Percentiles rank a stretch among this genome's conserved stretches.
Evolutionary conservation across 1,284 basidiomycete species (phyloP).

Genomic region (Farysia itapuensis): DNA sequence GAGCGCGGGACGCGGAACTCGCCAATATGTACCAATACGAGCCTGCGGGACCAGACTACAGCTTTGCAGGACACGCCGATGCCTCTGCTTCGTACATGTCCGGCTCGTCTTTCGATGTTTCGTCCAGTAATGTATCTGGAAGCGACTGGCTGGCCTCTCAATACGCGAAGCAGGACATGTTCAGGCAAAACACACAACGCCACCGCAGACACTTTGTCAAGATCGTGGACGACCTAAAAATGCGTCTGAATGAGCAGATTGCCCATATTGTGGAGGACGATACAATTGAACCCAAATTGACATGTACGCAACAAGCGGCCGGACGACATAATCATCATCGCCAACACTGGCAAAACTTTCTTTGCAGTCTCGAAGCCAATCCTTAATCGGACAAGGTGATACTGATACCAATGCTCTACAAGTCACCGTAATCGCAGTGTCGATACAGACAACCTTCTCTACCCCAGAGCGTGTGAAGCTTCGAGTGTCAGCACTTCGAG

Average conservation of each 20-base stretch:
- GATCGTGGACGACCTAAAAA: conserved; percentile 23
- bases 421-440: too few relatives aligned
- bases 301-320: conserved; percentile 13
- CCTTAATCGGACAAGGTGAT: neutral
- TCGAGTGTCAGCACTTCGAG: too few relatives aligned
- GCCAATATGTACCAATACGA: too few relatives aligned
- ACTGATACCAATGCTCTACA: too few relatives aligned
- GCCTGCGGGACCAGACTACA: too few relatives aligned
- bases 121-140: conserved; percentile 16
- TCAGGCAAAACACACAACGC: conserved; percentile 15
- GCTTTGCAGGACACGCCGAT: neutral
- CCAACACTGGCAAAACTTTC: conserved; percentile 25
- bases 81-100: neutral
- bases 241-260: conserved; percentile 29
- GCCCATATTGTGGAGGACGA: conserved; percentile 12
- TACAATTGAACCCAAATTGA: conserved; percentile 6
- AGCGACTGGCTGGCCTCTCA: conserved; percentile 20
- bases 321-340: conserved; percentile 12
- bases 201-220: conserved; percentile 17
- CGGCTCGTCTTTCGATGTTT: conserved; percentile 11
- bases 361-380: conserved; percentile 14
- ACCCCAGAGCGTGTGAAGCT: too few relatives aligned
- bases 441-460: too few relatives aligned
- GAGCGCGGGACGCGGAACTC: too few relatives aligned
- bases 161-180: conserved; percentile 14